Conservation (phyloP, 441 rosid genomes). For the Pelargonium cotyledonis region DNA sequence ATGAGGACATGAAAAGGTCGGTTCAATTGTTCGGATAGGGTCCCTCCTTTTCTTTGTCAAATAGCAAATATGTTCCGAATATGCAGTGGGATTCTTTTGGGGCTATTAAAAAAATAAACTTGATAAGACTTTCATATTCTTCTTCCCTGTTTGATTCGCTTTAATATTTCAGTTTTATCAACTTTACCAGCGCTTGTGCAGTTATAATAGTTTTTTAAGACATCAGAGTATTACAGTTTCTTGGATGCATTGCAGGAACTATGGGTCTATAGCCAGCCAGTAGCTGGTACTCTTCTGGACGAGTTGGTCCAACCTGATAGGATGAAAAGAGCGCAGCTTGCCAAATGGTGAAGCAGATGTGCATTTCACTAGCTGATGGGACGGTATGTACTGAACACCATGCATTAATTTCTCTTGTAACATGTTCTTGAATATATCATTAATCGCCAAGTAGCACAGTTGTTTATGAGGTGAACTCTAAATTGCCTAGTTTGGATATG, state of each 20-base stretch:
- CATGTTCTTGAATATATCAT: background rate
- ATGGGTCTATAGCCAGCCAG: background rate
- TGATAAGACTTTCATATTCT: slow-evolving; percentile 5
- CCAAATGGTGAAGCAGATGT: background rate
- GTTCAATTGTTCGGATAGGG: background rate
- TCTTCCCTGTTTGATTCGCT: background rate
- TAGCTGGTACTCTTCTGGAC: background rate
- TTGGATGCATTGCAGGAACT: background rate
- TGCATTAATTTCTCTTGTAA: background rate
- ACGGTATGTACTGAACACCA: background rate
- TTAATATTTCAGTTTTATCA: background rate
- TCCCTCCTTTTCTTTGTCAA: slow-evolving; percentile 7
- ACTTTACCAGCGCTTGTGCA: background rate
- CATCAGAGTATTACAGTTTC: background rate
- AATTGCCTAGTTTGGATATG: background rate
- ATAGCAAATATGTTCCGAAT: slow-evolving; percentile 1
- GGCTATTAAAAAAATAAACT: background rate
- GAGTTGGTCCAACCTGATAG: no score
- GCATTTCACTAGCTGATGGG: background rate
- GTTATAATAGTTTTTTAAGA: background rate
- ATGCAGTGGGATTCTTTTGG: slow-evolving; percentile 5
- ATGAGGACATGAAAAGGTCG: slow-evolving; percentile 1
- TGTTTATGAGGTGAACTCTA: no score
- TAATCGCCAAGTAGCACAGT: background rate
- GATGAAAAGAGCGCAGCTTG: background rate